These are phyloP conservation scores for Obelidium mucronatum DNA, from an alignment of 192 early-diverging fungal genomes.

Conservation along the genomic window DNA sequence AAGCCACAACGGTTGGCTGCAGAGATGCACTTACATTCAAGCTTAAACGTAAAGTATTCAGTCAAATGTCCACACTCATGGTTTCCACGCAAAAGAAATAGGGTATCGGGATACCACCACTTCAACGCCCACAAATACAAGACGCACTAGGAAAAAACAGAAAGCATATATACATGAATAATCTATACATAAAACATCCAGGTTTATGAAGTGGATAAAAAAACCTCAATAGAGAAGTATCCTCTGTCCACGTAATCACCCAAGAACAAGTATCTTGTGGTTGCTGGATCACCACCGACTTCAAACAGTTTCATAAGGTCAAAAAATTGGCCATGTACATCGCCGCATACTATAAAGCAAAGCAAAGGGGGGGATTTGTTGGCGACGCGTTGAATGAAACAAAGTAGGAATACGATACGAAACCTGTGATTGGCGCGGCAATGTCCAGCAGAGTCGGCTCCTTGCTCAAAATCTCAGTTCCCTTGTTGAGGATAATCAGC, in stretches of 20 bases:
- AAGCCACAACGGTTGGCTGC: background rate
- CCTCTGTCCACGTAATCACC: slow-evolving; percentile 98
- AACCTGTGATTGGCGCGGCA: slow-evolving; percentile 91
- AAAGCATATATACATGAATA: slow-evolving; percentile 20
- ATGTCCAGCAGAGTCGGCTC: slow-evolving; percentile 90
- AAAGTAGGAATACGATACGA: background rate
- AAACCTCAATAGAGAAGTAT: slow-evolving; percentile 95
- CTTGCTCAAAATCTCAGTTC: slow-evolving; percentile 77
- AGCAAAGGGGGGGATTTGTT: background rate
- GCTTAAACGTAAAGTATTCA: slow-evolving; percentile 97
- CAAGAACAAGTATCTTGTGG: slow-evolving; percentile 91
- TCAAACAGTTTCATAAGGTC: slow-evolving; percentile 99
- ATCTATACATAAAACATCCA: slow-evolving; percentile 8
- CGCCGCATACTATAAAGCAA: slow-evolving; percentile 91
- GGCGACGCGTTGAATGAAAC: background rate
- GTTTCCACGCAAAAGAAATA: slow-evolving; percentile 93
- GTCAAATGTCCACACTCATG: slow-evolving; percentile 98
- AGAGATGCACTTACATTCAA: slow-evolving; percentile 77
- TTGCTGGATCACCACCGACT: slow-evolving; percentile 92
- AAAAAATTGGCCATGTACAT: slow-evolving; percentile 98
- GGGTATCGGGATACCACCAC: slow-evolving; percentile 85
- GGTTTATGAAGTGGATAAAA: background rate
- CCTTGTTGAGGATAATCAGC: slow-evolving; percentile 83
- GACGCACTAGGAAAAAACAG: slow-evolving; percentile 70
- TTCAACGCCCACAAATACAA: slow-evolving; percentile 92